Evolutionary conservation across 148 eudicot species (phyloP), one percentile per base, ranked within the genome.

Genomic region (Rhododendron ferrugineum): DNA sequence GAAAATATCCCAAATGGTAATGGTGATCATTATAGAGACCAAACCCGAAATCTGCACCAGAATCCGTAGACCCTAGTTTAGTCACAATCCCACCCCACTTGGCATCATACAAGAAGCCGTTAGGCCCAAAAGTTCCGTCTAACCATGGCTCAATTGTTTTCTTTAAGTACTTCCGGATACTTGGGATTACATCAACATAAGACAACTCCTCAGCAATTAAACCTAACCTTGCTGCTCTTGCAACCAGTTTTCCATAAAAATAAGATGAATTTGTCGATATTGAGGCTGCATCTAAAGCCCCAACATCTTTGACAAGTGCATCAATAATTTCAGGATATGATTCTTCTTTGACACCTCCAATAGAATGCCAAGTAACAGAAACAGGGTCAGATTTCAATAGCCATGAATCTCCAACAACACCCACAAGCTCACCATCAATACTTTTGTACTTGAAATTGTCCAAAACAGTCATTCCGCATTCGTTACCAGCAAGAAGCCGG

Each of bases 371-470:
- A 50, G 93, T 92, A 20, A 95, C 89, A 14, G 98, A 88, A 68
- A 97, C 87, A 0, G 96, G 96, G 40, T 91, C 90, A 36, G 90
- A 88, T 68, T 90, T 93, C 90, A 97, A 84, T 28, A 87, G 85
- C 99, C 99, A 97, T 47, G 91, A 90, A 92, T 94, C 94, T 74
- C 98, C 99, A 88, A 95, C 95, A 86, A 97, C 92, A 50, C 99
- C 99, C 56, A 95, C 95, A 81, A 97, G 96, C 15, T 97, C 98
- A 28, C 99, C 99, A 89, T 97, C 98, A 82, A 97, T 92, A 36
- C 98, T 94, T 58, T 91, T 92, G 85, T 93, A 97, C 87, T 86
- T 92, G 60, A 95, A 92, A 82, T 93, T 93, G 84, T 92, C 92
- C 89, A 97, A 88, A 58, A 95, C 90, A 66, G 87, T 80, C 23